Base-by-base conservation (phyloP, 345 rosid genomes). In the Boechera stricta region DNA sequence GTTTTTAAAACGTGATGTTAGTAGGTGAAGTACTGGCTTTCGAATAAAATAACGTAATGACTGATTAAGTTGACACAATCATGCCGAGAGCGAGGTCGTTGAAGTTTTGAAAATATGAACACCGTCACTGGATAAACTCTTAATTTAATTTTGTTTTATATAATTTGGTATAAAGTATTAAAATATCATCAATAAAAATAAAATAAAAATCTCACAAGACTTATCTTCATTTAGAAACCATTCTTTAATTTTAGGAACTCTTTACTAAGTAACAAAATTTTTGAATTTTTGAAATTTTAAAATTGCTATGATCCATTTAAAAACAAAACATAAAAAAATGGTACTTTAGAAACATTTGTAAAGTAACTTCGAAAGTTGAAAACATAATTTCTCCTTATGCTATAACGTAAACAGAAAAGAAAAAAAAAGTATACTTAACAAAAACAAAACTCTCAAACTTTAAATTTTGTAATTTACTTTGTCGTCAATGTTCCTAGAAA, bases 1-100 rank as follows among this genome's bases (percentile, higher is more conserved):
- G 80, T 76, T 69, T 76, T 76, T 31, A 76, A 76, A 76, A 76
- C 80, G 80, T 76, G 80, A 61, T 76, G 6, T 69, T 31, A 69
- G 80, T 69, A 69, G 80, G 80, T 76, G 64, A 21, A 76, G 70
- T 21, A 3, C 10, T 68, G 33, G 68, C 38, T 65, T 44, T n/a
- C 10, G 18, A 52, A 35, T 35, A 35, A 59, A 35, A 16, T 7
- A 58, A 3, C 32, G 24, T 44, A 1, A 44, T 13, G 5, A 1
- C 10, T 11, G 15, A 44, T 5, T 13, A 13, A 5, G 49, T 15
- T 15, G 16, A 45, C 18, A 42, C 47, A 42, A 12, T 42, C 5
- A 42, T 36, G 29, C 45, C 18, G 29, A 45, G 38, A 61, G 48
- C 32, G 28, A 18, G 8, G 12, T 12, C 5, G 59, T 6, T 12